Conservation (phyloP, 805 yeast species). For the Candida nonsorbophila region DNA sequence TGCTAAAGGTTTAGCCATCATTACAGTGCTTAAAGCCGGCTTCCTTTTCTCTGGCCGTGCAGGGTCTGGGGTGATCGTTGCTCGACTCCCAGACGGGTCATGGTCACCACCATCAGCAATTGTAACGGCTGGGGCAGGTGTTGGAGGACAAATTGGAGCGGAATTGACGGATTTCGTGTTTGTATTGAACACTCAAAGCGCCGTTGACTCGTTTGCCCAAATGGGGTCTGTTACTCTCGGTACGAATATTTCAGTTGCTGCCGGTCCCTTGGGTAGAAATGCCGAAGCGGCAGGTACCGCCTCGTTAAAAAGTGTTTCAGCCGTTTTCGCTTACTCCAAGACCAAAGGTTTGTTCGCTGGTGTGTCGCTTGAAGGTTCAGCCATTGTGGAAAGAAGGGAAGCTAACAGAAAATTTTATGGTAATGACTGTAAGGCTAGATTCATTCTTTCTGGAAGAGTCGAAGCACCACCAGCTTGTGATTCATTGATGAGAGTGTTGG, state of each 20-base stretch:
- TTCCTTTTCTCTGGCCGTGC: conserved; percentile 95
- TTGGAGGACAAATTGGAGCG: conserved; percentile 96
- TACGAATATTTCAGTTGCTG: conserved; percentile 92
- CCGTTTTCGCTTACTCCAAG: conserved; percentile 89
- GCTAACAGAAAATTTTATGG: conserved; percentile 96
- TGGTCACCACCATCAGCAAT: conserved; percentile 99
- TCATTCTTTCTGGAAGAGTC: conserved; percentile 79
- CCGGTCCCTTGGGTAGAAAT: conserved; percentile 95
- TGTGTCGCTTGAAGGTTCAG: conserved; percentile 94
- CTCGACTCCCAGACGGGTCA: conserved; percentile 86
- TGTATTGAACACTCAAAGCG: conserved; percentile 78
- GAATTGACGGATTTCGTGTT: conserved; percentile 95
- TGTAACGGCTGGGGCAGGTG: conserved; percentile 96
- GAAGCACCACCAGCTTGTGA: conserved; percentile 92
- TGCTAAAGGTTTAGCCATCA: conserved; percentile 88
- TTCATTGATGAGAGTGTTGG: conserved; percentile 77
- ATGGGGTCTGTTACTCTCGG: conserved; percentile 93
- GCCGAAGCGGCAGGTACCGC: conserved; percentile 98
- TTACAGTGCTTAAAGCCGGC: conserved; percentile 96
- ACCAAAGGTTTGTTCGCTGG: conserved; percentile 97
- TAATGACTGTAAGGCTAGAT: conserved; percentile 77
- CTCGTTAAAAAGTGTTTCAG: conserved; percentile 78
- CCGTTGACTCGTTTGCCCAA: conserved; percentile 91
- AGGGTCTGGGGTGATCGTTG: conserved; percentile 94
- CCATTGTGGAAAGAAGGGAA: conserved; percentile 93